Conservation (phyloP, 2,329 filamentous ascomycete species). For the Akanthomyces uredinophilus region DNA sequence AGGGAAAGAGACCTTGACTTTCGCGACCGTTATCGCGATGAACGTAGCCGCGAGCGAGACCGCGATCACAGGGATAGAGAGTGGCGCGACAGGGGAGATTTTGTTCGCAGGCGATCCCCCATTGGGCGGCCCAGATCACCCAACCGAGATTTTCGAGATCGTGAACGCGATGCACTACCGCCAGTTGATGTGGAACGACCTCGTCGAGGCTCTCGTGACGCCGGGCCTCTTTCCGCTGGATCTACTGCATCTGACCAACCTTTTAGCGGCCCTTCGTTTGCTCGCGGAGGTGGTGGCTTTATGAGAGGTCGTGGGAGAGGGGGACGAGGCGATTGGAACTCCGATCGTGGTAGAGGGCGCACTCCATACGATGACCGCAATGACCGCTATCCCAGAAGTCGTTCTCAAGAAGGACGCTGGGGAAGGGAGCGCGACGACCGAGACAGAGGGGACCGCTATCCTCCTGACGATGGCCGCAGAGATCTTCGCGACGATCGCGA, state of each 20-base stretch:
- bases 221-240: conserved; percentile 61
- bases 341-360: conserved; percentile 49
- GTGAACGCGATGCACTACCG: conserved; percentile 51
- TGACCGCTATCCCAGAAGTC: conserved; percentile 59
- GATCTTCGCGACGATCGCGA: conserved; percentile 47
- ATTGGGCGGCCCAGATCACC: conserved; percentile 59
- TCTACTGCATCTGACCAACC: conserved; percentile 65
- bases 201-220: conserved; percentile 65
- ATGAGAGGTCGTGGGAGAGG: conserved; percentile 49
- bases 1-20: conserved; percentile 58
- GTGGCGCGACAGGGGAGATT: conserved; percentile 36
- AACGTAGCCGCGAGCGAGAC: conserved; percentile 55
- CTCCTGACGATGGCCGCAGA: conserved; percentile 36
- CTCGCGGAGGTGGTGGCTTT: conserved; percentile 53
- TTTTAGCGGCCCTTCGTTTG: conserved; percentile 47
- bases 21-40: conserved; percentile 54
- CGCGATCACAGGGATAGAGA: conserved; percentile 49
- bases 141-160: conserved; percentile 60
- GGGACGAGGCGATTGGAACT: conserved; percentile 36
- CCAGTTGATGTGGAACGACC: conserved; percentile 63
- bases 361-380: conserved; percentile 55
- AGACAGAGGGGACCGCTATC: conserved; percentile 40
- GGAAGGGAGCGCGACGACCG: conserved; percentile 52
- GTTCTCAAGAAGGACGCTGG: conserved; percentile 61
- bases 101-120: conserved; percentile 51